Evolutionary conservation across 768 basidiomycete genomes (phyloP).

Genomic region (Xerocomellus amylosporus): DNA sequence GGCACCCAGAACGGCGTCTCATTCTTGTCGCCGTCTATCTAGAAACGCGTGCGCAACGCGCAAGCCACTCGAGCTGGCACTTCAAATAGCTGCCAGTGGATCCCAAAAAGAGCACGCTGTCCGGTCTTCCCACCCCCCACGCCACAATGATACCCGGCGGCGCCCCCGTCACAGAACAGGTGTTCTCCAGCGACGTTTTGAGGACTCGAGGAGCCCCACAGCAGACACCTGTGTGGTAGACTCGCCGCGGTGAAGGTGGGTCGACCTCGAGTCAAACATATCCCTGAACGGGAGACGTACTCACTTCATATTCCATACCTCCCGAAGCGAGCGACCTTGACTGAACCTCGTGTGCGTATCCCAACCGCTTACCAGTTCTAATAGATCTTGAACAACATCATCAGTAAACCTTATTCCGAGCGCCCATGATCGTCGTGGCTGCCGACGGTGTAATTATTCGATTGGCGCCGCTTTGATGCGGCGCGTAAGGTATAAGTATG

Average conservation of each 20-base stretch:
- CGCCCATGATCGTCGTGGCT: slow-evolving; percentile 8
- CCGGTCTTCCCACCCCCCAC: neutral
- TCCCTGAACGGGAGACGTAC: slow-evolving; percentile 1
- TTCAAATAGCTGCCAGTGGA: neutral
- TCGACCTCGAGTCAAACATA: neutral
- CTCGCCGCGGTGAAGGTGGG: neutral
- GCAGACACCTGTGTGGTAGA: neutral
- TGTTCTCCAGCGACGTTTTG: neutral
- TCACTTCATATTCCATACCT: neutral
- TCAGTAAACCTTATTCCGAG: neutral
- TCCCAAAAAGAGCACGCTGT: neutral
- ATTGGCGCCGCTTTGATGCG: neutral
- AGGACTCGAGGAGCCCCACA: too few relatives aligned
- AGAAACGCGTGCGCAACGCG: slow-evolving; percentile 2
- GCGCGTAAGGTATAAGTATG: neutral
- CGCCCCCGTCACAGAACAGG: neutral
- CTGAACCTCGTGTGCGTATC: slow-evolving; percentile 6
- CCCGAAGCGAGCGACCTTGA: slow-evolving; percentile 7
- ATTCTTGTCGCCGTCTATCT: neutral
- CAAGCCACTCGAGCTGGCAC: neutral
- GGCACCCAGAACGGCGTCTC: neutral
- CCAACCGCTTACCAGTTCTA: neutral
- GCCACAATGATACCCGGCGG: too few relatives aligned
- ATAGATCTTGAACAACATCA: neutral
- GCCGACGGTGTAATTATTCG: neutral